Evolutionary conservation across 1,284 basidiomycete species (phyloP), one percentile per base, ranked within the genome.

Genomic region (Marasmius tenuissimus): DNA sequence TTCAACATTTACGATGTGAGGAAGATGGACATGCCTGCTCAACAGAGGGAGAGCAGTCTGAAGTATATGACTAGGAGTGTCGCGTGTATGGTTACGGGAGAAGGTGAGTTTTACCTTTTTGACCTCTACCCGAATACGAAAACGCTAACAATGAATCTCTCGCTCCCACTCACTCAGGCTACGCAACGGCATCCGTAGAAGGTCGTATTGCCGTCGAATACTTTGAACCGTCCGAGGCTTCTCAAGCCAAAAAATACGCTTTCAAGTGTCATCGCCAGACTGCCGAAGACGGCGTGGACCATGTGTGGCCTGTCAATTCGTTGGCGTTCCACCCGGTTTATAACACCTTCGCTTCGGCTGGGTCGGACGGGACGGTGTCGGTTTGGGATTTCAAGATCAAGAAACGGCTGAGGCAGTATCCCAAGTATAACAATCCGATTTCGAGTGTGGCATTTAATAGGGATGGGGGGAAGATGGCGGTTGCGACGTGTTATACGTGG

Each of bases 311-410:
- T 0, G 96, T 99, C 66, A 97, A 98, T 71, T 87, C 92, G 0
- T 83, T 99, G 37, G 94, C 94, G 0, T 99, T 98, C 79, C 95
- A 98, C 70, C 95, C 97, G 0, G 78, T 85, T 84, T 91, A 92
- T 77, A 97, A 96, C 72, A 98, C 97, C 0, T 98, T 99, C 71
- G 95, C 93, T 0, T 96, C 94, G 0, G 92, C 91, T 2, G 97
- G 96, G 37, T 97, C 95, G 0, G 96, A 98, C 75, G 89, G 88
- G 1, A 90, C 92, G 4, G 89, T 97, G 45, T 94, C 93, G 0
- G 88, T 98, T 63, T 99, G 97, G 97, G 97, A 99, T 73, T 94
- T 97, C 74, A 90, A 91, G 65, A 92, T 96, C 52, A 98, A 98
- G 80, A 99, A 99, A 75, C 87, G 97, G 11, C 81, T 98, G 65